phyloP scores from a whole-genome alignment of 2,329 filamentous ascomycete genomes.

The Aspergillus alliaceus region DNA sequence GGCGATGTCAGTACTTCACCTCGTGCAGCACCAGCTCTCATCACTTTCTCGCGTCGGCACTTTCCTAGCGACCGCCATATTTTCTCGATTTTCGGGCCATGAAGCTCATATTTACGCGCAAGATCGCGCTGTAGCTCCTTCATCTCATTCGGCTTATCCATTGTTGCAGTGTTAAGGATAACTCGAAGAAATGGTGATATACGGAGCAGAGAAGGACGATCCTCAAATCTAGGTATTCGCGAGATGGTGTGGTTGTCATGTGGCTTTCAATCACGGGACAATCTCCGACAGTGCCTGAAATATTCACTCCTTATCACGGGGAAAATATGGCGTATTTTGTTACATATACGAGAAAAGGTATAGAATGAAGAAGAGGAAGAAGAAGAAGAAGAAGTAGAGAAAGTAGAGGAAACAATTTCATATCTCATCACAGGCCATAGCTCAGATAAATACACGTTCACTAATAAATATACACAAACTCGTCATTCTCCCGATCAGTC shows the following conservation, averaged over 20 bases:
- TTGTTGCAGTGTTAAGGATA: too few species aligned
- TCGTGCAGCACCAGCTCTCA: slow-evolving; percentile 36
- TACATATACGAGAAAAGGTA: too few species aligned
- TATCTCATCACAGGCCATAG: background rate
- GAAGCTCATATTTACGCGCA: slow-evolving; percentile 37
- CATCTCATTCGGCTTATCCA: background rate
- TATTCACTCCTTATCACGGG: too few species aligned
- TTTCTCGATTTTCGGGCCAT: slow-evolving; percentile 36
- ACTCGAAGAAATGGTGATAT: too few species aligned
- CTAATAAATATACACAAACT: slow-evolving; percentile 65
- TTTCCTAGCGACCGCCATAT: slow-evolving; percentile 44
- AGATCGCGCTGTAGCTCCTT: slow-evolving; percentile 32
- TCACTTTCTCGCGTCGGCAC: slow-evolving; percentile 33
- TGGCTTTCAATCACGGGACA: too few species aligned
- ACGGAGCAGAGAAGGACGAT: too few species aligned
- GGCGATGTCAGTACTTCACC: slow-evolving; percentile 38
- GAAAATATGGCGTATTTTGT: too few species aligned
- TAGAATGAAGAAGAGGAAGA: too few species aligned
- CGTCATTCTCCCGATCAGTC: slow-evolving; percentile 66
- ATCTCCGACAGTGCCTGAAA: too few species aligned
- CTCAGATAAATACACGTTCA: background rate
- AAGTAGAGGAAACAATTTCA: background rate
- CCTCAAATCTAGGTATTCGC: too few species aligned
- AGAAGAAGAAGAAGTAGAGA: too few species aligned
- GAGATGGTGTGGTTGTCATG: too few species aligned